Base-by-base conservation (phyloP, 2,329 filamentous ascomycete species). In the Xylariaceae sp. region DNA sequence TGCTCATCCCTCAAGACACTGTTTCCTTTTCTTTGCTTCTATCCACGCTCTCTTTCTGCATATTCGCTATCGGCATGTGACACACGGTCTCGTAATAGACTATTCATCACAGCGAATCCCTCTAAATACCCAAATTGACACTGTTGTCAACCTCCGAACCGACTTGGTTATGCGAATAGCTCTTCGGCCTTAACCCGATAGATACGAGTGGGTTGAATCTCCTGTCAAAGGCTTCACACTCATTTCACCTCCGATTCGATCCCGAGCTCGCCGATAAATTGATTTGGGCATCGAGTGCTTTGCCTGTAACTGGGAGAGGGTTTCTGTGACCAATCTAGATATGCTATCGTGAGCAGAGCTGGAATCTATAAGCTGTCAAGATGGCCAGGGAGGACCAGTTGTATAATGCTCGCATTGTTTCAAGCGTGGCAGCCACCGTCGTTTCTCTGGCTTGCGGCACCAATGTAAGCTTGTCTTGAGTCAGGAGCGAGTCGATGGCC, bases 391-490 rank as follows among this genome's bases (percentile, higher is more conserved):
- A 77, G 51, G 66, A 64, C 26, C 64, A 72, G 37, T 67, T 79
- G 51, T 71, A 76, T 50, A 78, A 73, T 57, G 82, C 81, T 48
- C 85, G 90, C 53, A 73, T 95, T 40, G 67, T 93, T 42, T 90
- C 91, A 50, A 91, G 90, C 55, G 71, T 90, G 43, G 89, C 90
- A 37, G 89, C 89, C 19, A 95, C 89, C 13, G 63, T 81, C 49
- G 89, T 96, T 48, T 82, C 90, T 13, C 73, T 97, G 44, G 89
- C 90, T 46, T 95, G 90, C 64, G 93, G 93, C 47, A 95, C 90
- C 49, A 96, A 96, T 65, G 89, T 94, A 67, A 57, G 81, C 66
- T 19, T 35, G 16, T 8, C 33, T 4, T 19, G 9, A 35, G 13
- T 17, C 13, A n/a, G n/a, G 13, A n/a, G 15, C 31, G 38, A 17